A percentile compares a stretch with the other conserved stretches of the same genome.
These are phyloP conservation scores for Epicoccum nigrum DNA, from an alignment of 2,329 filamentous ascomycete species.

Conservation along the genomic window DNA sequence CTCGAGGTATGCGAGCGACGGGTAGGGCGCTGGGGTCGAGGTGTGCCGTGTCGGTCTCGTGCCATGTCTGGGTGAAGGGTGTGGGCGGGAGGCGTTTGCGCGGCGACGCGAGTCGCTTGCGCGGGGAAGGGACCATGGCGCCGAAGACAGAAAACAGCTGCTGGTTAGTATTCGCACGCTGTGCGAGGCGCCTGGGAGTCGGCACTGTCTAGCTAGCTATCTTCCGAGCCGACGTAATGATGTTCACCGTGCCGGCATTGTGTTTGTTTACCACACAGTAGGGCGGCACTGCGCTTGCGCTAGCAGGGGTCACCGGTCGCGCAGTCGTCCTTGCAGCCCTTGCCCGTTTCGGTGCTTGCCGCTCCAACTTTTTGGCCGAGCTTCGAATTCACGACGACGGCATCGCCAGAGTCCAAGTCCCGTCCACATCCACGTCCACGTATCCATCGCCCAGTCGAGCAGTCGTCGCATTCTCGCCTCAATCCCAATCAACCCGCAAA, in stretches of 20 bases:
- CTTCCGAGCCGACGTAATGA: slow-evolving; percentile 5
- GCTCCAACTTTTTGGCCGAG: slow-evolving; percentile 18
- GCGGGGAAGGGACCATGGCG: slow-evolving; percentile 40
- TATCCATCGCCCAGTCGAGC: neutral
- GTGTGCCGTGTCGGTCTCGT: slow-evolving; percentile 49
- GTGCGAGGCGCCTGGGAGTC: neutral
- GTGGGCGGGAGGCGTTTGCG: slow-evolving; percentile 34
- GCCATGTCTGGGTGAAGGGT: slow-evolving; percentile 49
- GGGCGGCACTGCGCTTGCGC: neutral
- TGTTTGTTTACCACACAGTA: slow-evolving; percentile 13
- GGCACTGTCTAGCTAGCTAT: neutral
- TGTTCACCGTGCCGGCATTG: slow-evolving; percentile 7
- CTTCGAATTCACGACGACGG: slow-evolving; percentile 3
- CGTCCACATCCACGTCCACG: neutral
- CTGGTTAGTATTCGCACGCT: slow-evolving; percentile 20
- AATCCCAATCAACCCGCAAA: neutral
- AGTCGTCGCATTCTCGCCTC: slow-evolving; percentile 5
- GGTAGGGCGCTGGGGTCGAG: slow-evolving; percentile 51
- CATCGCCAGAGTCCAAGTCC: slow-evolving; percentile 1
- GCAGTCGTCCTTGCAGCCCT: too few relatives aligned
- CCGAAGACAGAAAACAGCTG: slow-evolving; percentile 14
- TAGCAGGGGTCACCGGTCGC: slow-evolving; percentile 12
- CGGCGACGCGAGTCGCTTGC: slow-evolving; percentile 36
- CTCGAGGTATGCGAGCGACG: slow-evolving; percentile 52
- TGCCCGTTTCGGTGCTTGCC: slow-evolving; percentile 16